Conservation (phyloP, 164 flowering plant species). For the Cinnamomum micranthum region DNA sequence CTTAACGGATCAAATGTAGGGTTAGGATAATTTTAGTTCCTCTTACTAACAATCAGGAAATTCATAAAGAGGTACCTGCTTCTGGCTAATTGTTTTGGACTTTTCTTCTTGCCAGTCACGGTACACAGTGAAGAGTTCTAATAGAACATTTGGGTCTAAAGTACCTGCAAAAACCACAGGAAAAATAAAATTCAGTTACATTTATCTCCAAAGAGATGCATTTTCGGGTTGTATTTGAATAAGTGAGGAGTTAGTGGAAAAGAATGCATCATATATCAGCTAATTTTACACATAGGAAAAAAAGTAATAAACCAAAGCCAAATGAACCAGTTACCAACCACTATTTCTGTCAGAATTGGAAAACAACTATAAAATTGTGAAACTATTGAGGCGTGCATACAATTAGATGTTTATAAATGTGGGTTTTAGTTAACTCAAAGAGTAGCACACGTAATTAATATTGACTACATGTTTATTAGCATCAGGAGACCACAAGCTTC, state of each 20-base stretch:
- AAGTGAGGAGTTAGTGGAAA: background rate
- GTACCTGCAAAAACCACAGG: constrained; percentile 39
- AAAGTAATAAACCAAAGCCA: background rate
- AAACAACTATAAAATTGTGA: too few relatives aligned
- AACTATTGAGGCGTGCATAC: background rate
- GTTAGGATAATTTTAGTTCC: too few relatives aligned
- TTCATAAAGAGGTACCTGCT: constrained; percentile 50
- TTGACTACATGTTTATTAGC: background rate
- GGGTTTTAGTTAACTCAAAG: too few relatives aligned
- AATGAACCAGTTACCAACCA: background rate
- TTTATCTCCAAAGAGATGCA: background rate
- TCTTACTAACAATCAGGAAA: background rate
- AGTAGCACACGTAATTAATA: background rate
- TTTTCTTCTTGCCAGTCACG: constrained; percentile 88
- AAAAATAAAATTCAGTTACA: constrained; percentile 3
- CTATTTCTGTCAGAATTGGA: background rate
- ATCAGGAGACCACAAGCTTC: background rate
- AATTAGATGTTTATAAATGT: background rate
- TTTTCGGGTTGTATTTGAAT: background rate
- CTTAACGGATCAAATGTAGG: too few relatives aligned
- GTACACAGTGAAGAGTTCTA: constrained; percentile 81
- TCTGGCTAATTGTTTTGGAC: constrained; percentile 53
- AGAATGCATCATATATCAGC: background rate
- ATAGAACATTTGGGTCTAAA: constrained; percentile 66
- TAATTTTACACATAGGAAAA: background rate